Evolutionary conservation across 495 filamentous ascomycete genomes (phyloP).

Genomic region (Penicillium paradoxum): DNA sequence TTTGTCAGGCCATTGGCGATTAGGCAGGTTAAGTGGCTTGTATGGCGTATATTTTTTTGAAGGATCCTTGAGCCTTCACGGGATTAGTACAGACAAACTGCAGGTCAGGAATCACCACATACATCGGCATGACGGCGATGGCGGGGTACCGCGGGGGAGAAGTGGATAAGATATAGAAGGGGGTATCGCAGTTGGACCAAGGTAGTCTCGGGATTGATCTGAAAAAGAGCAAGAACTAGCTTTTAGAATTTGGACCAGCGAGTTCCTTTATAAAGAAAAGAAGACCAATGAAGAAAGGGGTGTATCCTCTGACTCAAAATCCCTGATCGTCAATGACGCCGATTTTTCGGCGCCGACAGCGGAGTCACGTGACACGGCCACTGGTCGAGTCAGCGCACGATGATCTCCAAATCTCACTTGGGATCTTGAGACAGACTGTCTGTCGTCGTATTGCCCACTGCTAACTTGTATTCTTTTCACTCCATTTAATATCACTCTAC

Average conservation of each 20-base stretch:
- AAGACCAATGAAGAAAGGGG: slow-evolving; percentile 22
- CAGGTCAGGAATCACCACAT: slow-evolving; percentile 11
- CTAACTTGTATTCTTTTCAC: no score
- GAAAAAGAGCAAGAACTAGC: neutral
- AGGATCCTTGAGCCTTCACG: slow-evolving; percentile 81
- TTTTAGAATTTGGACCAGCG: neutral
- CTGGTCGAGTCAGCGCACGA: neutral
- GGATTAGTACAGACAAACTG: slow-evolving; percentile 1
- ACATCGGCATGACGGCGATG: slow-evolving; percentile 38
- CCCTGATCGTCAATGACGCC: slow-evolving; percentile 20
- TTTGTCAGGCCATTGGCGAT: slow-evolving; percentile 88
- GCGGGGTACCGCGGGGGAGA: slow-evolving; percentile 29
- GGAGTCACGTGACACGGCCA: slow-evolving; percentile 24
- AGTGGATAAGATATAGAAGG: slow-evolving; percentile 18
- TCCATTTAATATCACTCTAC: neutral
- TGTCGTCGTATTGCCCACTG: neutral
- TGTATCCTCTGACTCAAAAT: slow-evolving; percentile 25
- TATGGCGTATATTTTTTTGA: slow-evolving; percentile 84
- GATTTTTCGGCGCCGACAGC: slow-evolving; percentile 28
- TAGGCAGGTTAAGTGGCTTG: slow-evolving; percentile 70
- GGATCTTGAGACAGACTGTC: neutral
- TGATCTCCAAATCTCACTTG: neutral
- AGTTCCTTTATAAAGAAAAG: slow-evolving; percentile 11
- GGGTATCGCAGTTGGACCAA: neutral
- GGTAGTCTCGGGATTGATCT: slow-evolving; percentile 5